Conservation (phyloP, 805 yeast genomes). For the Myxozyma geophila region DNA sequence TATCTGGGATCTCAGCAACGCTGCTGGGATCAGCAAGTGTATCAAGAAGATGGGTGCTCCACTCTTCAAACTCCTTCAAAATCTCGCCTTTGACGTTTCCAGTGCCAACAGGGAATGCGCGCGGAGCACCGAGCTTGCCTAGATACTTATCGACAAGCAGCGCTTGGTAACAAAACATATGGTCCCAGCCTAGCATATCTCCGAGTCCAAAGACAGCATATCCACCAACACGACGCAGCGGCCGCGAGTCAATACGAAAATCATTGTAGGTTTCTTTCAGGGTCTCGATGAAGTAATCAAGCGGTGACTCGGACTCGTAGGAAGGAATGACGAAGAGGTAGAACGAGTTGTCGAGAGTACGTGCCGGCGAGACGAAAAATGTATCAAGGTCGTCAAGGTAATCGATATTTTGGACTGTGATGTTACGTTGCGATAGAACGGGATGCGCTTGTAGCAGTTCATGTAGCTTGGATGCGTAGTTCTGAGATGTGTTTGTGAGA, state of each 20-base stretch:
- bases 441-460: constrained; percentile 45
- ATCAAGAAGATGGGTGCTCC: constrained; percentile 65
- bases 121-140: constrained; percentile 82
- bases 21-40: constrained; percentile 66
- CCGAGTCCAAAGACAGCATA: constrained; percentile 88
- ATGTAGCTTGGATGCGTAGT: constrained; percentile 62
- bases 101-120: constrained; percentile 81
- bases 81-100: constrained; percentile 70
- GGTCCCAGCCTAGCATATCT: constrained; percentile 83
- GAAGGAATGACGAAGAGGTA: constrained; percentile 84
- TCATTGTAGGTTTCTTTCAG: constrained; percentile 81
- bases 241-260: constrained; percentile 82
- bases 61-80: constrained; percentile 66
- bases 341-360: constrained; percentile 45
- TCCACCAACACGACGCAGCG: constrained; percentile 70
- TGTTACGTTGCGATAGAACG: constrained; percentile 37
- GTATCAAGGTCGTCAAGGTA: constrained; percentile 84
- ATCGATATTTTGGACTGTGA: constrained; percentile 69
- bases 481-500: constrained; percentile 78
- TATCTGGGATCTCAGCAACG: constrained; percentile 61
- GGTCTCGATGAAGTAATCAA: constrained; percentile 83
- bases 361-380: constrained; percentile 68
- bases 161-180: constrained; percentile 86
- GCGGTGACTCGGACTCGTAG: constrained; percentile 89
- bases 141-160: constrained; percentile 71